These are phyloP conservation scores for Pilobolus umbonatus DNA, from an alignment of 192 early-diverging fungal species.

Conservation along the genomic window DNA sequence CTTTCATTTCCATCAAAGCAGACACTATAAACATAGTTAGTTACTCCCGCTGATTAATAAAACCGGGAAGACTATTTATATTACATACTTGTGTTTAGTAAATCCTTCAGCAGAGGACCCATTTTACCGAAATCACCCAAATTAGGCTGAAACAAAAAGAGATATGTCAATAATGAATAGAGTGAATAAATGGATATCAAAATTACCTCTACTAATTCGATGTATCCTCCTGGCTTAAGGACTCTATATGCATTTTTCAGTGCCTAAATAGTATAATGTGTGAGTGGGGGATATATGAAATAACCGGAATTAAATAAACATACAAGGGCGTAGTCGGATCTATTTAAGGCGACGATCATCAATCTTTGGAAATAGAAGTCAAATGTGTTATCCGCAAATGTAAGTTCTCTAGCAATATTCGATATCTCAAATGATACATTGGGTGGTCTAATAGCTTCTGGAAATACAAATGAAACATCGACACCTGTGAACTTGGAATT, in stretches of 20 bases:
- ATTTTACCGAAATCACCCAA: neutral
- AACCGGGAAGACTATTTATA: too few relatives aligned
- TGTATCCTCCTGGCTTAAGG: constrained; percentile 30
- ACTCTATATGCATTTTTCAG: constrained; percentile 23
- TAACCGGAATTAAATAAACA: neutral
- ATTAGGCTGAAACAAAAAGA: neutral
- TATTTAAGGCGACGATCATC: constrained; percentile 16
- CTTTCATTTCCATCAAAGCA: neutral
- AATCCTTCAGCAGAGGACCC: neutral
- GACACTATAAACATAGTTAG: neutral
- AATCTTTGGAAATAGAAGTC: constrained; percentile 25
- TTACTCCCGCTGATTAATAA: constrained; percentile 1
- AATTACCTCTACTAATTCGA: constrained; percentile 23
- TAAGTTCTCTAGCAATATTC: constrained; percentile 25
- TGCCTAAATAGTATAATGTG: neutral
- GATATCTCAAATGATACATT: constrained; percentile 22
- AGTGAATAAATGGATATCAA: neutral
- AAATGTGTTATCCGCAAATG: constrained; percentile 29
- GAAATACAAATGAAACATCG: constrained; percentile 30
- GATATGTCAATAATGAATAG: neutral
- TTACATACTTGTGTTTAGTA: too few relatives aligned
- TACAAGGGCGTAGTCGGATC: constrained; percentile 12
- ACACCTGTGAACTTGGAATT: constrained; percentile 23
- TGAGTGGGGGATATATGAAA: neutral
- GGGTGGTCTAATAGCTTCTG: constrained; percentile 22